Conservation (phyloP, 1,139 yeast species). For the Pneumocystis canis region DNA sequence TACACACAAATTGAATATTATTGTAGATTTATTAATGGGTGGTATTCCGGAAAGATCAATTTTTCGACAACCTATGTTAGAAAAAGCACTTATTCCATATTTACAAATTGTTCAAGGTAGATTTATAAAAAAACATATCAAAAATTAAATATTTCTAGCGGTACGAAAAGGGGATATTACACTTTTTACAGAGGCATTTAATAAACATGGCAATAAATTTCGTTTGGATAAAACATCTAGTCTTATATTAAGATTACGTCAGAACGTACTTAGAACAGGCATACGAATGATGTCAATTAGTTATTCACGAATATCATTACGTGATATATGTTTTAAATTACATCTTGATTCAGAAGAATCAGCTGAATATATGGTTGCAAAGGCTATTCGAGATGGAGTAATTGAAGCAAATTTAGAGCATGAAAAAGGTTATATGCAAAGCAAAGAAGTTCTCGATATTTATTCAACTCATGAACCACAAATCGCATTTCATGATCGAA, state of each 20-base stretch:
- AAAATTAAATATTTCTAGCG: conserved; percentile 29
- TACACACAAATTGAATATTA: conserved; percentile 74
- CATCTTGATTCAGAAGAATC: conserved; percentile 88
- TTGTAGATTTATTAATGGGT: conserved; percentile 87
- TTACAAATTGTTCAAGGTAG: conserved; percentile 53
- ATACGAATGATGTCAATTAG: conserved; percentile 84
- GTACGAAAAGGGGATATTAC: conserved; percentile 84
- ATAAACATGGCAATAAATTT: conserved; percentile 46
- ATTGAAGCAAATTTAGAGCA: conserved; percentile 91
- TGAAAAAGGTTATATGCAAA: conserved; percentile 81
- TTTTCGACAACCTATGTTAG: conserved; percentile 51
- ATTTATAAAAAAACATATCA: neutral
- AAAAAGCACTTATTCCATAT: conserved; percentile 59
- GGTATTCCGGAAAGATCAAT: conserved; percentile 87
- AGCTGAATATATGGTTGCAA: conserved; percentile 92
- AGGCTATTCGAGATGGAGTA: conserved; percentile 94
- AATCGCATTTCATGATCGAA: conserved; percentile 78
- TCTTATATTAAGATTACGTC: conserved; percentile 77
- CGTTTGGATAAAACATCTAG: conserved; percentile 71
- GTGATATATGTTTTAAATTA: conserved; percentile 79
- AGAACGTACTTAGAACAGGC: conserved; percentile 95
- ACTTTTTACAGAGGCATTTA: conserved; percentile 61
- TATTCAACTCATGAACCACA: conserved; percentile 85
- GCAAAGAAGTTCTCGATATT: conserved; percentile 70
- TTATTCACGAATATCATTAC: conserved; percentile 78